Percentiles rank a stretch among this genome's conserved stretches.
Evolutionary conservation across 2,329 filamentous ascomycete genomes (phyloP).

Genomic region (Ophiostoma montium): DNA sequence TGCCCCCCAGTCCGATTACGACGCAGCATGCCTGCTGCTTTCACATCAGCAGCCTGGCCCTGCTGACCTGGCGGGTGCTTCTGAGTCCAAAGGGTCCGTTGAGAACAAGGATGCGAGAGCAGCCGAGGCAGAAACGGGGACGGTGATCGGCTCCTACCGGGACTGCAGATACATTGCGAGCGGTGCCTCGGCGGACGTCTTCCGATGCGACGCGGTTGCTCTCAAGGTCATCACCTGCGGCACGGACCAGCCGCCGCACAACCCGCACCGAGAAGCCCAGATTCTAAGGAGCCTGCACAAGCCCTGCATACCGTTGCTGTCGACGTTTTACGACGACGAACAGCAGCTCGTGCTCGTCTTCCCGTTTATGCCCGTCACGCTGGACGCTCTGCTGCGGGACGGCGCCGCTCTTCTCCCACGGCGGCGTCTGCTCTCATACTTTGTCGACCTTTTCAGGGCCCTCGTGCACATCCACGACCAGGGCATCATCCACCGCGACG

Average conservation of each 20-base stretch:
- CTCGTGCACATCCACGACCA: constrained; percentile 56
- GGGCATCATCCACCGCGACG: constrained; percentile 79
- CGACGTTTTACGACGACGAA: constrained; percentile 57
- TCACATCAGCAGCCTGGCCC: neutral
- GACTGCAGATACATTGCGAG: constrained; percentile 41
- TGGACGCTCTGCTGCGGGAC: constrained; percentile 49
- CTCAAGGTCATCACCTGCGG: constrained; percentile 76
- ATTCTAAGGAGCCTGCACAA: constrained; percentile 49
- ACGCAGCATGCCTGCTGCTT: constrained; percentile 25
- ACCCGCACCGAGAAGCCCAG: constrained; percentile 64
- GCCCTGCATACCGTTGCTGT: constrained; percentile 51
- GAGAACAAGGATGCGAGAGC: neutral
- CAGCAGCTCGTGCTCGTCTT: constrained; percentile 68
- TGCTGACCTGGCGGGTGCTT: too few species aligned
- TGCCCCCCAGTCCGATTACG: constrained; percentile 44
- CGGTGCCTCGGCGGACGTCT: constrained; percentile 75
- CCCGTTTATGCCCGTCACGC: constrained; percentile 64
- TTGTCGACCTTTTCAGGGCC: constrained; percentile 53
- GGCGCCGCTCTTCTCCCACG: constrained; percentile 12
- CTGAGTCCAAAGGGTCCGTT: neutral
- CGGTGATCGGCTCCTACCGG: constrained; percentile 38
- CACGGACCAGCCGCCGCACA: constrained; percentile 63
- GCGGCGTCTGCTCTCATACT: constrained; percentile 31
- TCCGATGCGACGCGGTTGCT: constrained; percentile 50
- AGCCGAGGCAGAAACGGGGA: constrained; percentile 18